Conservation (phyloP, 2,329 filamentous ascomycete genomes). For the Pyricularia pennisetigena region DNA sequence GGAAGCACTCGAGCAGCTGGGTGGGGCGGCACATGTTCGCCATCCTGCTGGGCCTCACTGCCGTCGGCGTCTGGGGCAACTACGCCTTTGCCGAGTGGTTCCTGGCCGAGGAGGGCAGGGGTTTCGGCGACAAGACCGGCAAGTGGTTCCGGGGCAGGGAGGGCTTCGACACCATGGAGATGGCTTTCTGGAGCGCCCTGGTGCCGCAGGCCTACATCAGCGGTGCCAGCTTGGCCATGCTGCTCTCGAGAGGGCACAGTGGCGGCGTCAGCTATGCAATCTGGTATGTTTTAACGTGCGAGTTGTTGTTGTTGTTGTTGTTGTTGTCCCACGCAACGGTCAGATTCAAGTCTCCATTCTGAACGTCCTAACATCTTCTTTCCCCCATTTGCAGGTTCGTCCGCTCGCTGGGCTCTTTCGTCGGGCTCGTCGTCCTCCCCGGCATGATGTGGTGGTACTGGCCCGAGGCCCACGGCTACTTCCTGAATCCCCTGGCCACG, state of each 20-base stretch:
- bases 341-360: neutral
- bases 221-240: slow-evolving; percentile 28
- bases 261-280: slow-evolving; percentile 37
- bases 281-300: slow-evolving; percentile 35
- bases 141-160: slow-evolving; percentile 30
- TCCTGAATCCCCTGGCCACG: slow-evolving; percentile 29
- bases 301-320: no score
- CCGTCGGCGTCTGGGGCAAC: slow-evolving; percentile 26
- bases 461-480: slow-evolving; percentile 39
- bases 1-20: slow-evolving; percentile 24
- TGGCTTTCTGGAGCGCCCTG: slow-evolving; percentile 37
- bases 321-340: no score
- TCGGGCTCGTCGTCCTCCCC: slow-evolving; percentile 28
- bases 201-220: slow-evolving; percentile 31
- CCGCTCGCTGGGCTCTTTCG: slow-evolving; percentile 29
- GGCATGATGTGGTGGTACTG: slow-evolving; percentile 37
- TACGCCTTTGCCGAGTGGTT: slow-evolving; percentile 36
- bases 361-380: no score
- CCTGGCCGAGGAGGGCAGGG: slow-evolving; percentile 28
- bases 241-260: slow-evolving; percentile 34
- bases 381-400: slow-evolving; percentile 34
- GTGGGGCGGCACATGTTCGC: slow-evolving; percentile 29
- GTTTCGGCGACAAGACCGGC: slow-evolving; percentile 32
- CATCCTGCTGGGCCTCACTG: slow-evolving; percentile 24
- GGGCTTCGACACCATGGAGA: slow-evolving; percentile 36